Evolutionary conservation across 768 basidiomycete genomes (phyloP), one percentile per base, ranked within the genome.

Genomic region (Boletus subparvulus): DNA sequence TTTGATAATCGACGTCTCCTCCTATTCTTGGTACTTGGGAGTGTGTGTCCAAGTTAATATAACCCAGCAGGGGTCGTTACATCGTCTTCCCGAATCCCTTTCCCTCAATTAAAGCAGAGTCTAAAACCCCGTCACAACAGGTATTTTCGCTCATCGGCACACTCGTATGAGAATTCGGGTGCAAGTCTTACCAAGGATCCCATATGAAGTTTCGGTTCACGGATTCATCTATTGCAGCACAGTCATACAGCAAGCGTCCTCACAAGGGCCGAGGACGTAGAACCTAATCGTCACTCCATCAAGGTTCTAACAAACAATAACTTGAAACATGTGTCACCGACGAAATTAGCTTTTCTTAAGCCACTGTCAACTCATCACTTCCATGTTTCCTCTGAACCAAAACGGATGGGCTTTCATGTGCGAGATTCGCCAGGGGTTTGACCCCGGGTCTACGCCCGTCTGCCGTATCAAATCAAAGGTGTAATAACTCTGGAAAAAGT

Each of bases 371-470:
- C 40, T 46, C 61, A 60, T 68, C n/a, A 63, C 66, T 32, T 70
- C 66, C 2, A 47, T 55, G 41, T 66, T 70, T 48, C 69, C 69
- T 44, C 37, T 62, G 42, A 69, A 65, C 68, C 68, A 68, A 51
- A 63, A 63, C 16, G 66, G 68, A 54, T 70, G 68, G 16, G 51
- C 59, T 33, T 65, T 69, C 63, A 68, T 61, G 40, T 62, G 59
- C 41, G 61, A 58, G 35, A 69, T 64, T 51, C 68, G 54, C 68
- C 64, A 70, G 16, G 68, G 63, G 19, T 69, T 67, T 11, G 45
- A 53, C 10, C 59, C 55, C 14, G 59, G 49, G 11, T 62, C 59
- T 36, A 39, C 47, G 2, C 54, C 52, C 9, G 47, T 11, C 36
- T 63, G 59, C 26, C 68, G 65, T 43, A 60, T 41, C 8, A 68